Percentiles rank a stretch among this genome's conserved stretches.
These are phyloP conservation scores for Trifolium dubium DNA, from an alignment of 306 rosid genomes.

Conservation along the genomic window DNA sequence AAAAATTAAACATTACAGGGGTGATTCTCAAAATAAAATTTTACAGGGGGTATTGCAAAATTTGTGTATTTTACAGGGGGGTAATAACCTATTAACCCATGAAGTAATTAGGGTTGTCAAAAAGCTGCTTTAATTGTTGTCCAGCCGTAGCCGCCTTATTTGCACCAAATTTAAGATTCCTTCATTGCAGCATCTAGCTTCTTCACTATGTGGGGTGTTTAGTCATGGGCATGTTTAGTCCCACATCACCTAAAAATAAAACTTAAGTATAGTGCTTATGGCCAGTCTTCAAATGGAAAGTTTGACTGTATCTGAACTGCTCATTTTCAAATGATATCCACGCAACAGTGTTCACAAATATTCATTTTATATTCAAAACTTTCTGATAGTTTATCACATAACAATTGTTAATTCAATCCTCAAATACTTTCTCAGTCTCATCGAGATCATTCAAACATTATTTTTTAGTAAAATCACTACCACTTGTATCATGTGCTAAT, in stretches of 20 bases:
- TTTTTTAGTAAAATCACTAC: not conserved
- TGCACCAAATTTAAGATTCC: too few species aligned
- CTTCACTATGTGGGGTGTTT: not conserved
- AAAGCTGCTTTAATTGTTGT: not conserved
- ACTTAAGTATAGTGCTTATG: not conserved
- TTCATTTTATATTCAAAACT: not conserved
- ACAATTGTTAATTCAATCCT: not conserved
- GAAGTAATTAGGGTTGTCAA: not conserved
- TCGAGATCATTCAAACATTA: not conserved
- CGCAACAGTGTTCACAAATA: not conserved
- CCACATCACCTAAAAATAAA: not conserved
- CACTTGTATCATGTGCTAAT: not conserved
- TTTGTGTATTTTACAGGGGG: too few species aligned
- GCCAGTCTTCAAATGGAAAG: not conserved
- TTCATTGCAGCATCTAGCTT: not conserved
- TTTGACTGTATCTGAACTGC: not conserved
- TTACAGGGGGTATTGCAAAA: too few species aligned
- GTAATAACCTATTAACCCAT: too few species aligned
- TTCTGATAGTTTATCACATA: not conserved
- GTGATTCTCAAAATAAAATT: too few species aligned
- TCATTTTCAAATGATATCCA: not conserved
- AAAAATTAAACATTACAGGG: too few species aligned
- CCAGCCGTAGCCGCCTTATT: not conserved
- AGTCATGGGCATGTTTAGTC: not conserved
- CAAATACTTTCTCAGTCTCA: constrained; percentile 2